Evolutionary conservation across 2,329 filamentous ascomycete species (phyloP), one percentile per base, ranked within the genome.

Genomic region (Hypoxylon rubiginosum): DNA sequence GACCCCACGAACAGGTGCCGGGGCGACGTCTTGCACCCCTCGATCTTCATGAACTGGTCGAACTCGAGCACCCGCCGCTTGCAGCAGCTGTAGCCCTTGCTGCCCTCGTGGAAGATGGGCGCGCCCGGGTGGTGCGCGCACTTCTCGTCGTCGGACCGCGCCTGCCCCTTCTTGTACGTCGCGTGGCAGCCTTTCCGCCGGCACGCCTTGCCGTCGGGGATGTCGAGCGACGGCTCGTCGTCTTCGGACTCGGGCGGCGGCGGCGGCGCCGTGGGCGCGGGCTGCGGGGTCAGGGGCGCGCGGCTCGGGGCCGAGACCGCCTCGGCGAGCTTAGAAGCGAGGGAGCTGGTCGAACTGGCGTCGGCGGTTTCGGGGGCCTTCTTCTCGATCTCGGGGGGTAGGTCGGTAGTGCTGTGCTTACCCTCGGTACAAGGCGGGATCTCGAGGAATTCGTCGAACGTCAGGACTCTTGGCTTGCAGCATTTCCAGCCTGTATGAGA

Each of bases 41-140:
- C 90, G 64, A 99, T 95, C 80, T 92, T 96, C 90, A 99, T 90
- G 81, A 99, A 99, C 80, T 98, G 91, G 78, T 99, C 94, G 79
- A 99, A 99, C 77, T 99, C 96, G 64, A 99, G 82, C 62, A 99
- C 96, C 39, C 94, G 88, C 74, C 93, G 86, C 87, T 98, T 98
- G 83, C 96, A 99, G 84, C 96, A 99, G 64, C 90, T 94, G 86
- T 96, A 99, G 1, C 96, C 96, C 83, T 99, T 99, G 82, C 93
- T 97, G 36, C 96, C 96, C 83, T 99, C 96, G 79, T 99, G 96
- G 82, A 99, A 99, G 71, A 99, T 91, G 24, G 96, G 93, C 21
- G 87, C 88, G 4, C 96, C 96, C 0, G 96, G 94, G 80, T 99
- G 96, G 76, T 97, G 91, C 50, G 92, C 85, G 77, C 96, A 99